Evolutionary conservation across 768 basidiomycete genomes (phyloP).

Genomic region (Pleurotus cornucopiae): DNA sequence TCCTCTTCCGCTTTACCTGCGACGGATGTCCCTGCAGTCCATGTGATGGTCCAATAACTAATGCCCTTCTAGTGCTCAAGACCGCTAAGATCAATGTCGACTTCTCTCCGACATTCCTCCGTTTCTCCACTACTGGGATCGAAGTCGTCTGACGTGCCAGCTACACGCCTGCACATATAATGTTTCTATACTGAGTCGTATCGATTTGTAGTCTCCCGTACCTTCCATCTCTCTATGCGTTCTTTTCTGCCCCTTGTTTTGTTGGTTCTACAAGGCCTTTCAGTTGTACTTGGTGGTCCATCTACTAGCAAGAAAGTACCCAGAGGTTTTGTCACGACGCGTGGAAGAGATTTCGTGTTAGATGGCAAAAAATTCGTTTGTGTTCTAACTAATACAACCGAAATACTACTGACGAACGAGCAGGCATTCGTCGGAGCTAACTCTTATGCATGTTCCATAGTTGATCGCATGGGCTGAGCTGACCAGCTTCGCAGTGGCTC

Average conservation of each 20-base stretch:
- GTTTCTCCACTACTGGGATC: background rate
- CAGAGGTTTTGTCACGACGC: constrained; percentile 39
- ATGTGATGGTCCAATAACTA: no score
- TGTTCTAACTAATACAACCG: background rate
- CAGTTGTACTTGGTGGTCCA: background rate
- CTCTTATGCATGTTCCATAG: constrained; percentile 36
- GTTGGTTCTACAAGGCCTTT: background rate
- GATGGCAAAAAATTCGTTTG: constrained; percentile 50
- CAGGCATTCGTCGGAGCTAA: constrained; percentile 51
- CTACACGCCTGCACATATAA: background rate
- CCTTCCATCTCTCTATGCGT: background rate
- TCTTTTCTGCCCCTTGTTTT: background rate
- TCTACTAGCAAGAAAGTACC: constrained; percentile 17
- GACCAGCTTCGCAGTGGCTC: constrained; percentile 39
- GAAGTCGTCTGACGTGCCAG: background rate
- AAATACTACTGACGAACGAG: background rate
- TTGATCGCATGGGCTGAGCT: background rate
- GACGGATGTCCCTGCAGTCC: background rate
- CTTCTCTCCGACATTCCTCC: constrained; percentile 4
- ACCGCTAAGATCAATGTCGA: background rate
- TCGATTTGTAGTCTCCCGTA: background rate
- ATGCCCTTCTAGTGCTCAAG: no score
- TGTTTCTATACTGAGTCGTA: background rate
- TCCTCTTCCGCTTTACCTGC: background rate
- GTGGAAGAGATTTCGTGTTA: constrained; percentile 35